These are phyloP conservation scores for Calonectria pteridis DNA, from an alignment of 2,329 filamentous ascomycete genomes.

Conservation along the genomic window DNA sequence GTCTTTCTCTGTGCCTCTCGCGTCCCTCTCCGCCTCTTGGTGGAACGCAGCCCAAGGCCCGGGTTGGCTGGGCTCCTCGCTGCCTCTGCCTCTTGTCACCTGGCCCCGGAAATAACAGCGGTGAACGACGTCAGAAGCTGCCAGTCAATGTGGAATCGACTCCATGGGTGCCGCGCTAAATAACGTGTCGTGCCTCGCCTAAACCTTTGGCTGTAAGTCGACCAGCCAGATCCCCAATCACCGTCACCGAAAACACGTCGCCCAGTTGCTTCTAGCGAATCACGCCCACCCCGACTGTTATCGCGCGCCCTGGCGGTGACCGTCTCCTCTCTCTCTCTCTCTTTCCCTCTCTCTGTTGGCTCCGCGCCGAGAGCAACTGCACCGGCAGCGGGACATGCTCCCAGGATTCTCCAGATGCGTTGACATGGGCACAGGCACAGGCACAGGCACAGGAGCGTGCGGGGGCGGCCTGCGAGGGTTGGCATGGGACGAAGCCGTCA, in stretches of 20 bases:
- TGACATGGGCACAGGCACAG: background rate
- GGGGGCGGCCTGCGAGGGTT: background rate
- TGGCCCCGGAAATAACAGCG: constrained; percentile 9
- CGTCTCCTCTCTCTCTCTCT: background rate
- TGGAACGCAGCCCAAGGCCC: background rate
- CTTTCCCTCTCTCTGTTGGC: background rate
- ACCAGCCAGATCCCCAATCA: background rate
- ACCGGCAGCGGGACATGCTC: background rate
- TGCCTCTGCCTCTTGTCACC: background rate
- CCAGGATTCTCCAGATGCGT: background rate
- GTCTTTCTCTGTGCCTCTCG: background rate
- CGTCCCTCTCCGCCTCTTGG: background rate
- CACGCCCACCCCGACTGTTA: background rate
- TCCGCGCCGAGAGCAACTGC: background rate
- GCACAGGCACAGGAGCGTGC: background rate
- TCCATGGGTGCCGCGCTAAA: background rate
- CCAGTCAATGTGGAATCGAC: constrained; percentile 12
- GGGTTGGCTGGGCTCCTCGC: background rate
- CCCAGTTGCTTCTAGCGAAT: background rate
- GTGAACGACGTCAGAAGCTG: constrained; percentile 13
- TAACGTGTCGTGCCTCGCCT: constrained; percentile 10
- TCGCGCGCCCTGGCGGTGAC: constrained; percentile 11
- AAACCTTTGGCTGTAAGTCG: constrained; percentile 7
- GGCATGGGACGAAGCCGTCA: background rate
- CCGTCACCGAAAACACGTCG: background rate